These are phyloP conservation scores for Fusarium sp. DNA, from an alignment of 2,329 filamentous ascomycete species.

Conservation along the genomic window DNA sequence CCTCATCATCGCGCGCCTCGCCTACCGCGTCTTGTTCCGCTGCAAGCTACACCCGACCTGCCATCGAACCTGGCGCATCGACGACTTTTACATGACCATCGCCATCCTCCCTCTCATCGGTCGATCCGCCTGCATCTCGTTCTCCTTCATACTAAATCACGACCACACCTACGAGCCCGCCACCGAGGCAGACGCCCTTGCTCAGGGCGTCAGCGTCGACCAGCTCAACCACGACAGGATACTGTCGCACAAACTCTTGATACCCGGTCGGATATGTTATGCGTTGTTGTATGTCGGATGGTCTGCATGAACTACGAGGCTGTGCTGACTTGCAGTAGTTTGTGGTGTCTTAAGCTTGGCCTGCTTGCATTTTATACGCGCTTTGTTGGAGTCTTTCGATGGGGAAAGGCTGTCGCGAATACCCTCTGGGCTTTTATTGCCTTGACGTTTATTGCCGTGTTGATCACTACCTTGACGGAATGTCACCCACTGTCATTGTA, in stretches of 20 bases:
- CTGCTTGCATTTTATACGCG: conserved; percentile 48
- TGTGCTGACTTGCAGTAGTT: conserved; percentile 34
- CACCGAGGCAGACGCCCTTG: conserved; percentile 35
- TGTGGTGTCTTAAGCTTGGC: conserved; percentile 48
- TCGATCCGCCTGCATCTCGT: conserved; percentile 41
- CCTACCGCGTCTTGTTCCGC: conserved; percentile 44
- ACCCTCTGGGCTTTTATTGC: conserved; percentile 45
- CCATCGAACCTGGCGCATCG: conserved; percentile 48
- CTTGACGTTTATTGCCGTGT: conserved; percentile 42
- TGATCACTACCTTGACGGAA: conserved; percentile 45
- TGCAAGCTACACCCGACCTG: conserved; percentile 45
- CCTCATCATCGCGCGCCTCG: conserved; percentile 46
- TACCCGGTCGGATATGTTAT: conserved; percentile 46
- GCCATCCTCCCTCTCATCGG: conserved; percentile 46
- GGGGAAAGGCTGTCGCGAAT: conserved; percentile 38
- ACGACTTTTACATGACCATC: conserved; percentile 49
- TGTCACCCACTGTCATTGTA: conserved; percentile 44
- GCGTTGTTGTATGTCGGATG: conserved; percentile 37
- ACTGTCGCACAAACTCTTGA: conserved; percentile 44
- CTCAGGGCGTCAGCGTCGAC: conserved; percentile 19
- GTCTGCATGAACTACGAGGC: background rate
- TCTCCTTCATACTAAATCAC: conserved; percentile 45
- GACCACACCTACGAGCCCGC: conserved; percentile 39
- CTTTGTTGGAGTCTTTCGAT: conserved; percentile 42
- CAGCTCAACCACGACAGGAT: conserved; percentile 36